phyloP scores from a whole-genome alignment of 352 stramenopile genomes.

The Phytophthora hibernalis region DNA sequence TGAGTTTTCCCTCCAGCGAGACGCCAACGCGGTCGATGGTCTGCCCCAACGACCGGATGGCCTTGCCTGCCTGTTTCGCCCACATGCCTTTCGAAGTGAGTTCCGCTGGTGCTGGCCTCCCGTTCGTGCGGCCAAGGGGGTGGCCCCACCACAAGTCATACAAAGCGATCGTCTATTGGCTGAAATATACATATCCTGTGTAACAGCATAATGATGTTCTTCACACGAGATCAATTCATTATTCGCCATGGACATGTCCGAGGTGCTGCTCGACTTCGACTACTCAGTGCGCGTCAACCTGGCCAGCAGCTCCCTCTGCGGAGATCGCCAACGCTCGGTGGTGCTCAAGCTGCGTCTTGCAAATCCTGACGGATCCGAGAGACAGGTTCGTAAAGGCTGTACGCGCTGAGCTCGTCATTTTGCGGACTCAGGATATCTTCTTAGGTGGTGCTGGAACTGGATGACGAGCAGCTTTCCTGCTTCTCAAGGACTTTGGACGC shows the following conservation, averaged over 20 bases:
- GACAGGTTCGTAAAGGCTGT: conserved; percentile 31
- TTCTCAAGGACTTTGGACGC: conserved; percentile 50
- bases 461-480: conserved; percentile 41
- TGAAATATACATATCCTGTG: neutral
- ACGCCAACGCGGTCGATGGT: conserved; percentile 88
- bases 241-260: conserved; percentile 25
- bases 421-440: conserved; percentile 2
- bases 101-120: conserved; percentile 49
- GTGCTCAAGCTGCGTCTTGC: conserved; percentile 63
- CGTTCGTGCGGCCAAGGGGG: conserved; percentile 36
- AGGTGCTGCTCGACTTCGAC: conserved; percentile 68
- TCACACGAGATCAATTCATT: conserved; percentile 7
- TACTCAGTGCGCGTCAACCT: conserved; percentile 77
- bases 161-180: neutral
- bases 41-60: conserved; percentile 84
- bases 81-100: conserved; percentile 56
- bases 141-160: conserved; percentile 26
- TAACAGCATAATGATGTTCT: conserved; percentile 17
- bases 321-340: conserved; percentile 46
- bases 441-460: conserved; percentile 61
- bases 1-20: conserved; percentile 77
- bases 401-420: neutral
- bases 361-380: conserved; percentile 37
- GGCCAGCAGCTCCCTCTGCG: conserved; percentile 66
- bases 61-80: conserved; percentile 82